These are phyloP conservation scores for Coemansia sp. DNA, from an alignment of 192 early-diverging fungal genomes.

Conservation along the genomic window DNA sequence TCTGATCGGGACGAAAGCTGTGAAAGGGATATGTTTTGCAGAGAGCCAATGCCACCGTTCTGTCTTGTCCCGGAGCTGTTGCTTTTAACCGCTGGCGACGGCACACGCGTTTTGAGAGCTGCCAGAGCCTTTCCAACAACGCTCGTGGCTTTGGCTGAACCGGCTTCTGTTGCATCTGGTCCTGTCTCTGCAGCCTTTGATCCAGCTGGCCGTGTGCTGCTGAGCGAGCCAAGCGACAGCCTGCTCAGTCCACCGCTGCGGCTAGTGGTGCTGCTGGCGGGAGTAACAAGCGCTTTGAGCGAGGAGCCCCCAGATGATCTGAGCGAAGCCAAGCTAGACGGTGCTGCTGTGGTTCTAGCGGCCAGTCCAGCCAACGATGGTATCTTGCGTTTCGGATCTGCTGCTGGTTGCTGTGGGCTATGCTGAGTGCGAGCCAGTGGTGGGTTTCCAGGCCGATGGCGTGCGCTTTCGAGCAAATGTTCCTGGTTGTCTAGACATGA, in stretches of 20 bases:
- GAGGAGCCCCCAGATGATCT: conserved; percentile 1
- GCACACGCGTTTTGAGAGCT: conserved; percentile 18
- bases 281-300: conserved; percentile 18
- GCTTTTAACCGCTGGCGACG: not conserved
- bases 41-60: not conserved
- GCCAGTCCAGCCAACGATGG: conserved; percentile 7
- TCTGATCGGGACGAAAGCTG: not conserved
- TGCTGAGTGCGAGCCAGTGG: not conserved
- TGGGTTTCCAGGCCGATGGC: conserved; percentile 32
- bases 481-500: conserved; percentile 7
- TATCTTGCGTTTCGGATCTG: not conserved
- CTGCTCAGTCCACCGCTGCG: conserved; percentile 5
- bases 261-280: not conserved
- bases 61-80: not conserved
- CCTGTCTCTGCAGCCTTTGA: not conserved
- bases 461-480: conserved; percentile 18
- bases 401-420: not conserved
- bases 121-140: conserved; percentile 47
- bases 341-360: not conserved
- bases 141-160: not conserved
- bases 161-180: not conserved
- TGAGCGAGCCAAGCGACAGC: conserved; percentile 8
- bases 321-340: conserved; percentile 1
- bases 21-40: not conserved
- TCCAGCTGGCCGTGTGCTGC: conserved; percentile 1